Evolutionary conservation across 2,329 filamentous ascomycete species (phyloP).

Genomic region (Sarocladiaceae sp.): DNA sequence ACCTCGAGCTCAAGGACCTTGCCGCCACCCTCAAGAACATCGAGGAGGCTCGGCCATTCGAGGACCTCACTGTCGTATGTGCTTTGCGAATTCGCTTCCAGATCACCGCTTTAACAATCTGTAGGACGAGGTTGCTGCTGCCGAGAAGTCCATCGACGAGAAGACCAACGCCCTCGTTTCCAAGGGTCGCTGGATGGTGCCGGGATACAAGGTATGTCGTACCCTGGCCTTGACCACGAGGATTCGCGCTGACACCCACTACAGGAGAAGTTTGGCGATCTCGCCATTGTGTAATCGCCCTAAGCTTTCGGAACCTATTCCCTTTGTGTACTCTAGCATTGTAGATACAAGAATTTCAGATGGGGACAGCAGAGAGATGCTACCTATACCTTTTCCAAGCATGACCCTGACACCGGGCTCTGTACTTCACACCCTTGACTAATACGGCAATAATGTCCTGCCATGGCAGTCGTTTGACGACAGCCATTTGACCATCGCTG

Average conservation of each 20-base stretch:
- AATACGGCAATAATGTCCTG: too few species aligned
- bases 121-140: conserved; percentile 89
- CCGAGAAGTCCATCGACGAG: conserved; percentile 95
- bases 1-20: conserved; percentile 89
- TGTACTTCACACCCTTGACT: too few species aligned
- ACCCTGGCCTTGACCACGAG: not conserved
- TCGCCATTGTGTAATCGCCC: conserved; percentile 79
- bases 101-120: conserved; percentile 13
- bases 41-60: conserved; percentile 90
- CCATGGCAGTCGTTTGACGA: too few species aligned
- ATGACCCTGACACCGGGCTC: too few species aligned
- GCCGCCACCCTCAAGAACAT: conserved; percentile 96
- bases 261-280: conserved; percentile 98
- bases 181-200: conserved; percentile 97
- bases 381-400: not conserved
- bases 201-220: conserved; percentile 89
- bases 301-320: conserved; percentile 28
- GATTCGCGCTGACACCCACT: conserved; percentile 39
- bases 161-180: conserved; percentile 91
- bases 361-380: conserved; percentile 23
- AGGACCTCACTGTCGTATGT: conserved; percentile 95
- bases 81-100: conserved; percentile 10
- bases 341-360: conserved; percentile 54
- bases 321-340: conserved; percentile 66
- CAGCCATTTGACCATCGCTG: too few species aligned